Percentiles rank a stretch among this genome's conserved stretches.
These are phyloP conservation scores for Penicillium brasilianum DNA, from an alignment of 2,329 filamentous ascomycete species.

Conservation along the genomic window DNA sequence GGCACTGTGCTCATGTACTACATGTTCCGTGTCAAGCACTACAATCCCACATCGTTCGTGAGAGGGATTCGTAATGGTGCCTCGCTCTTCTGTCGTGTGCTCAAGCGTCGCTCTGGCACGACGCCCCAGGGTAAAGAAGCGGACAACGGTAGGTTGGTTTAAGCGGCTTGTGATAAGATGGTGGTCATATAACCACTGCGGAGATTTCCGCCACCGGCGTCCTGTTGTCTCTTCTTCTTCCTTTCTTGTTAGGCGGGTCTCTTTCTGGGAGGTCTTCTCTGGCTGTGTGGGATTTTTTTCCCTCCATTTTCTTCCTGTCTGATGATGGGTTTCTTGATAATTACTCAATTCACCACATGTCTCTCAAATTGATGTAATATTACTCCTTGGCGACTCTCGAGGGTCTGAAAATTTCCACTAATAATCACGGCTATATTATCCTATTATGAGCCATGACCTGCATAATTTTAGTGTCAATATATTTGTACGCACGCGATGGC, in stretches of 20 bases:
- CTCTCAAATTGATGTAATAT: too few species aligned
- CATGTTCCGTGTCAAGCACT: conserved; percentile 51
- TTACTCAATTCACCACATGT: background rate
- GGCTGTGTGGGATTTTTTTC: background rate
- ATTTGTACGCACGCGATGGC: too few species aligned
- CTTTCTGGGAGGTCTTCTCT: background rate
- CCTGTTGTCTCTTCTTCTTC: background rate
- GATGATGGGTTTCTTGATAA: background rate
- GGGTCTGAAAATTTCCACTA: too few species aligned
- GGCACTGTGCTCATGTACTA: conserved; percentile 63
- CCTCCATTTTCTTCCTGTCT: background rate
- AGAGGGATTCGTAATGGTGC: conserved; percentile 30
- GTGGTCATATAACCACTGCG: background rate
- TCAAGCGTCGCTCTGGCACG: conserved; percentile 38
- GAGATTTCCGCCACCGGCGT: background rate
- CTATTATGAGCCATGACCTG: too few species aligned
- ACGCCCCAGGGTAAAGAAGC: conserved; percentile 38
- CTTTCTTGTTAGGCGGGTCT: background rate
- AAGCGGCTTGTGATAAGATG: background rate
- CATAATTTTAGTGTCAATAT: too few species aligned
- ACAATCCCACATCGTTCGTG: conserved; percentile 39
- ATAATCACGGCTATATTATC: too few species aligned
- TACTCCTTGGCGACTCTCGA: too few species aligned
- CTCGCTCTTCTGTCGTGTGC: conserved; percentile 35
- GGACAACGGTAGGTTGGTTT: conserved; percentile 37